Evolutionary conservation across 2,329 filamentous ascomycete species (phyloP).

Genomic region (Didymosphaeria variabile): DNA sequence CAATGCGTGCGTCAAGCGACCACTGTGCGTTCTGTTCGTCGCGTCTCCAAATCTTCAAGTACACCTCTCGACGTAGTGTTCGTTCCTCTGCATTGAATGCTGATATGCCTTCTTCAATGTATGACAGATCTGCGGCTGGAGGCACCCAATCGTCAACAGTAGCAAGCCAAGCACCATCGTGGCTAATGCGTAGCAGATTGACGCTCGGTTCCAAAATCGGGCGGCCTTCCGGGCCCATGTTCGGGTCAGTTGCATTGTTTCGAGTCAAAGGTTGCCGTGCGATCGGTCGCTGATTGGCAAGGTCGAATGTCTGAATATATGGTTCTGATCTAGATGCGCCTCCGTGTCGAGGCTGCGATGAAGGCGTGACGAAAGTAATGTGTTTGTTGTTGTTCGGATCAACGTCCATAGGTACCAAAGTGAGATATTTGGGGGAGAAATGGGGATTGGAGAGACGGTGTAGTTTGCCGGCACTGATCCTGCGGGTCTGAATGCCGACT

Average conservation of each 20-base stretch:
- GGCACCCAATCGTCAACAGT: conserved; percentile 93
- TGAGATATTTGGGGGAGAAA: conserved; percentile 32
- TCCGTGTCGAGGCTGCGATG: conserved; percentile 56
- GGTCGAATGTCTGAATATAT: conserved; percentile 85
- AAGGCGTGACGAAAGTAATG: conserved; percentile 60
- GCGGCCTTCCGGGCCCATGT: conserved; percentile 74
- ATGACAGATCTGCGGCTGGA: conserved; percentile 71
- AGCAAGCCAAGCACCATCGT: conserved; percentile 87
- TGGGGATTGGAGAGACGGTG: conserved; percentile 31
- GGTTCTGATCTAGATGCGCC: conserved; percentile 55
- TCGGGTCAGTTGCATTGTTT: conserved; percentile 85
- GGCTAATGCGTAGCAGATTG: conserved; percentile 76
- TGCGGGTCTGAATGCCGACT: conserved; percentile 75
- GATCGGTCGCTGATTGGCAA: conserved; percentile 79
- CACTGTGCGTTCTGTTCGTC: conserved; percentile 65
- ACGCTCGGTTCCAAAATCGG: conserved; percentile 81
- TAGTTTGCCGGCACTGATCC: conserved; percentile 39
- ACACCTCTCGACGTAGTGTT: conserved; percentile 71
- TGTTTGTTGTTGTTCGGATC: conserved; percentile 53
- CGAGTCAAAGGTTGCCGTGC: conserved; percentile 88
- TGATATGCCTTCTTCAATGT: conserved; percentile 56
- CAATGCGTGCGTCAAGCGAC: conserved; percentile 82
- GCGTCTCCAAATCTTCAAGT: conserved; percentile 90
- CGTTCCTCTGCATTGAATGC: conserved; percentile 55
- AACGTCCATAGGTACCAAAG: conserved; percentile 48